phyloP scores from a whole-genome alignment of 2,329 filamentous ascomycete genomes.

The Botryotinia globosa region DNA sequence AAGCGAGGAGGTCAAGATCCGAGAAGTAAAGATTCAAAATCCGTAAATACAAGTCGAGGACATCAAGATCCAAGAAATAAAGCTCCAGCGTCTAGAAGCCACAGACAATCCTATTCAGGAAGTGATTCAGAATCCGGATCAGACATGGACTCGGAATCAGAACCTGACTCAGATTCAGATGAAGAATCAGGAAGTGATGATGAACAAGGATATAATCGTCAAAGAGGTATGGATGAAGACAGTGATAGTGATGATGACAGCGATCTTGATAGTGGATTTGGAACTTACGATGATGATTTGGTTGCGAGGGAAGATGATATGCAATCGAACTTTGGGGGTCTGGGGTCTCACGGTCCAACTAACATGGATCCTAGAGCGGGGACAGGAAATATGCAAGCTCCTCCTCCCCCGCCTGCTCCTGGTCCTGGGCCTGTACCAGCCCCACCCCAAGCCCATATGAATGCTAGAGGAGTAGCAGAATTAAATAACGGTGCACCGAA shows the following conservation, averaged over 20 bases:
- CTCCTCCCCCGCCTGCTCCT: background rate
- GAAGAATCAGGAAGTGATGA: background rate
- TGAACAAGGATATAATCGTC: background rate
- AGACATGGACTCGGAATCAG: background rate
- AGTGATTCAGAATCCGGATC: background rate
- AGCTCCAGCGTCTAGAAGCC: background rate
- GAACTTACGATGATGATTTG: conserved; percentile 10
- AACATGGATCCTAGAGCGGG: background rate
- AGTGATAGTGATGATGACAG: conserved; percentile 10
- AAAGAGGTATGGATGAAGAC: background rate
- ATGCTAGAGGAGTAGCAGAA: background rate
- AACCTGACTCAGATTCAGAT: background rate
- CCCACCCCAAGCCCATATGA: background rate
- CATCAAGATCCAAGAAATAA: background rate
- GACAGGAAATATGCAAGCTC: background rate
- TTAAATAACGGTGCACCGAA: background rate
- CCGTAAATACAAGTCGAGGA: background rate
- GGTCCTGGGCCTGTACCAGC: background rate
- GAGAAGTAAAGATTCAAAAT: background rate
- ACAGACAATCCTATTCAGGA: background rate
- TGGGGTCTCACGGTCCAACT: background rate
- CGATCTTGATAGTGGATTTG: conserved; percentile 12
- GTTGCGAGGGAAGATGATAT: background rate
- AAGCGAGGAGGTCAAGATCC: background rate
- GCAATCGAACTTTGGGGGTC: background rate